These are phyloP conservation scores for Trypanosoma congolense DNA, from an alignment of 208 protist species.

Conservation along the genomic window DNA sequence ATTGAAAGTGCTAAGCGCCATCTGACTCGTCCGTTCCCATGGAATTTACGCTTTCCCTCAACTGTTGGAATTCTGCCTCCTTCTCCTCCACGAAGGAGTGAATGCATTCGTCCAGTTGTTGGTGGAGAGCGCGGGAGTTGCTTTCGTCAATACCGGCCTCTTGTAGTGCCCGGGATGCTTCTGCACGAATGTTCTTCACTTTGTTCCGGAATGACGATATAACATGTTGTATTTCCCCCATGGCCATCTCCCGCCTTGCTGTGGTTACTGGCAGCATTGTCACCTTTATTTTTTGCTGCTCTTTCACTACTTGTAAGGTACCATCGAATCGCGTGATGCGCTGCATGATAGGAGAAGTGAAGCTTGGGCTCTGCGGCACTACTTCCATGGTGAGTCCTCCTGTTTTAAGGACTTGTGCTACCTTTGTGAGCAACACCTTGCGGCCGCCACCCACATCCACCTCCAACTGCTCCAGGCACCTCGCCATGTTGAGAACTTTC, in stretches of 20 bases:
- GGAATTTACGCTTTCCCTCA: slow-evolving; percentile 74
- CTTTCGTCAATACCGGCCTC: slow-evolving; percentile 60
- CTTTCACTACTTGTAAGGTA: slow-evolving; percentile 65
- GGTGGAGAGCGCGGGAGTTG: slow-evolving; percentile 46
- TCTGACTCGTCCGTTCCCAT: slow-evolving; percentile 83
- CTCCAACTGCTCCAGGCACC: slow-evolving; percentile 77
- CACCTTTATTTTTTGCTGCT: slow-evolving; percentile 65
- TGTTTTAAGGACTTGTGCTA: slow-evolving; percentile 76
- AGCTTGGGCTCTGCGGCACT: slow-evolving; percentile 43
- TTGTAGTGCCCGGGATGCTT: slow-evolving; percentile 59
- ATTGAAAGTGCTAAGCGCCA: too few species aligned
- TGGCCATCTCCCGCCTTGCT: slow-evolving; percentile 55
- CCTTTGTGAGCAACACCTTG: slow-evolving; percentile 56
- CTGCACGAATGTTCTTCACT: slow-evolving; percentile 51
- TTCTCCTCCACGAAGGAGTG: slow-evolving; percentile 74
- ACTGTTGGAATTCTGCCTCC: slow-evolving; percentile 55
- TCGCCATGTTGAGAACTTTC: slow-evolving; percentile 87
- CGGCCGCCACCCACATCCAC: slow-evolving; percentile 62
- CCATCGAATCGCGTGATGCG: slow-evolving; percentile 71
- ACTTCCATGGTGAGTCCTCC: slow-evolving; percentile 61
- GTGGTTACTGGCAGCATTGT: slow-evolving; percentile 69
- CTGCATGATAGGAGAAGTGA: slow-evolving; percentile 55
- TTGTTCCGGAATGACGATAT: slow-evolving; percentile 45
- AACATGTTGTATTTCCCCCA: slow-evolving; percentile 43
- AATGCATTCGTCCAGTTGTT: slow-evolving; percentile 44